A percentile compares a stretch with the other conserved stretches of the same genome.
These are phyloP conservation scores for Theobroma cacao DNA, from an alignment of 345 rosid species.

Conservation along the genomic window DNA sequence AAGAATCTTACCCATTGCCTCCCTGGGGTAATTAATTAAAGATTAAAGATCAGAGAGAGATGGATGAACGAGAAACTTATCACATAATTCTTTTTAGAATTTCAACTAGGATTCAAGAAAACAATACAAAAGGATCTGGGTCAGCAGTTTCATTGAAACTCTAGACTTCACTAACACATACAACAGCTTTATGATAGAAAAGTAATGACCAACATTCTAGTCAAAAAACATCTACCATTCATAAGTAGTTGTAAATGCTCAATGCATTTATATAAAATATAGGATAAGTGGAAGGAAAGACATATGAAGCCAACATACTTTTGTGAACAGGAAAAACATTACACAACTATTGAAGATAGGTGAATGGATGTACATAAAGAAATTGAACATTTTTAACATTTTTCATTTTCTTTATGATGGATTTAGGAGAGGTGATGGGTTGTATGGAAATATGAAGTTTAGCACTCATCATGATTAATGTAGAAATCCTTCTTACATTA, in stretches of 20 bases:
- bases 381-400: neutral
- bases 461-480: neutral
- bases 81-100: neutral
- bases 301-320: too few relatives aligned
- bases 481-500: neutral
- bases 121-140: neutral
- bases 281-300: neutral
- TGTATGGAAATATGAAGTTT: neutral
- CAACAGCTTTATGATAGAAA: neutral
- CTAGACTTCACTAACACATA: neutral
- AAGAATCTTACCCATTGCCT: conserved; percentile 85
- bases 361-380: neutral
- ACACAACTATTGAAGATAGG: neutral
- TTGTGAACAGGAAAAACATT: too few relatives aligned
- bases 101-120: neutral
- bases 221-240: neutral
- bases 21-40: conserved; percentile 47
- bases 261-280: neutral
- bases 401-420: neutral
- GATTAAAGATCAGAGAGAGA: conserved; percentile 1
- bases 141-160: neutral
- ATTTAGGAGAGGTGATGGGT: neutral
- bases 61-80: neutral
- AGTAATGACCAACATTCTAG: neutral
- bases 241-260: neutral